These are phyloP conservation scores for Chimonanthus praecox DNA, from an alignment of 164 flowering plant species.

Conservation along the genomic window DNA sequence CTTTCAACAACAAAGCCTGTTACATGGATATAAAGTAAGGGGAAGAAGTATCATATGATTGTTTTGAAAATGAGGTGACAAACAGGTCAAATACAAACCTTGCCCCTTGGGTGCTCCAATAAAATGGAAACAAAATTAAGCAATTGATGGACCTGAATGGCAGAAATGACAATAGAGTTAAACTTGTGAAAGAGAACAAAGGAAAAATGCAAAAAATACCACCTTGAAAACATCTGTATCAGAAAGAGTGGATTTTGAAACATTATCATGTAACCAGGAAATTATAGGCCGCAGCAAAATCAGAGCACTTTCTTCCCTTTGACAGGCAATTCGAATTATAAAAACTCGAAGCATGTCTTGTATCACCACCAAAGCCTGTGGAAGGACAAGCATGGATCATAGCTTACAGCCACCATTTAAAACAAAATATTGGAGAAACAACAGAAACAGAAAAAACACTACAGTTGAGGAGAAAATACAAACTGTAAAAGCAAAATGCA, in stretches of 20 bases:
- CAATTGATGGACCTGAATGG: conserved; percentile 53
- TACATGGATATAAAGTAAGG: conserved; percentile 7
- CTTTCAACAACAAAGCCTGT: conserved; percentile 60
- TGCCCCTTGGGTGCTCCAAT: conserved; percentile 81
- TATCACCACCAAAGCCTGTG: conserved; percentile 74
- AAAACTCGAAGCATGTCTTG: conserved; percentile 92
- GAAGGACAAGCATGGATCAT: not conserved
- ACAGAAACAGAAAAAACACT: not conserved
- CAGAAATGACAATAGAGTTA: not conserved
- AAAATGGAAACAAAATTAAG: conserved; percentile 69
- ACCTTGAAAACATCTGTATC: conserved; percentile 84
- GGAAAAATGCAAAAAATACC: not conserved
- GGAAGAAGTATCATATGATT: not conserved
- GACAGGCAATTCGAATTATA: conserved; percentile 68
- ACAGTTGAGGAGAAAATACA: conserved; percentile 17
- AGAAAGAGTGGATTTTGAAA: conserved; percentile 38
- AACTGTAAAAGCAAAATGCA: conserved; percentile 83
- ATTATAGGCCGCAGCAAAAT: conserved; percentile 61
- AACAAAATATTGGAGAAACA: not conserved
- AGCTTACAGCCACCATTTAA: not conserved
- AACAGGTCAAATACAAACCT: conserved; percentile 35
- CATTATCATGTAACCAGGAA: conserved; percentile 44
- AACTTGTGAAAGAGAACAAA: not conserved
- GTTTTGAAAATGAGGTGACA: not conserved
- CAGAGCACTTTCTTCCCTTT: conserved; percentile 52